Evolutionary conservation across 2,329 filamentous ascomycete genomes (phyloP).

Genomic region (Claviceps sp.): DNA sequence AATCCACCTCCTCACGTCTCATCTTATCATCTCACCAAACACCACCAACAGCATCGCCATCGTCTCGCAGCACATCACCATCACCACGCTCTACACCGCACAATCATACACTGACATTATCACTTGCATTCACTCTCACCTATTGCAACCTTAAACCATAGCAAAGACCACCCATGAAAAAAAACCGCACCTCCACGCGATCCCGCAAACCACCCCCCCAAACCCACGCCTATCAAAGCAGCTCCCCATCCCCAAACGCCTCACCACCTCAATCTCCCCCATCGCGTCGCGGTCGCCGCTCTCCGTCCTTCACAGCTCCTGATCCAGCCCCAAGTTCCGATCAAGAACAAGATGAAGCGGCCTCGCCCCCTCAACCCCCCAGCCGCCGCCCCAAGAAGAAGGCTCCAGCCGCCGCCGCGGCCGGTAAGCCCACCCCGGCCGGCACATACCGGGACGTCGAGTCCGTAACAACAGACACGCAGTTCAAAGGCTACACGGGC

Average conservation of each 20-base stretch:
- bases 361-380: neutral
- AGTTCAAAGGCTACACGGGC: constrained; percentile 21
- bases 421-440: neutral
- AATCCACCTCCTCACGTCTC: neutral
- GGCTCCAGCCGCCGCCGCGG: neutral
- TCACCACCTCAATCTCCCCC: neutral
- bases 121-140: too few relatives aligned
- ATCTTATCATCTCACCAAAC: neutral
- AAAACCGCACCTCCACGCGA: constrained; percentile 24
- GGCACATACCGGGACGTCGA: constrained; percentile 19
- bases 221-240: constrained; percentile 22
- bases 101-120: too few relatives aligned
- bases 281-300: constrained; percentile 6
- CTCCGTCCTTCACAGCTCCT: constrained; percentile 11
- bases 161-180: constrained; percentile 13
- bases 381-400: neutral
- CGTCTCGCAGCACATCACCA: neutral
- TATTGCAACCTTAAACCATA: too few relatives aligned
- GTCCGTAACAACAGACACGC: constrained; percentile 19
- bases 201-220: constrained; percentile 20
- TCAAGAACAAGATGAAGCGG: constrained; percentile 13
- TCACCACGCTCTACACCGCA: neutral
- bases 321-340: constrained; percentile 7
- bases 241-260: neutral
- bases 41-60: neutral